Evolutionary conservation across 192 early-diverging fungal species (phyloP).

Genomic region (Chytriomyces sp.): DNA sequence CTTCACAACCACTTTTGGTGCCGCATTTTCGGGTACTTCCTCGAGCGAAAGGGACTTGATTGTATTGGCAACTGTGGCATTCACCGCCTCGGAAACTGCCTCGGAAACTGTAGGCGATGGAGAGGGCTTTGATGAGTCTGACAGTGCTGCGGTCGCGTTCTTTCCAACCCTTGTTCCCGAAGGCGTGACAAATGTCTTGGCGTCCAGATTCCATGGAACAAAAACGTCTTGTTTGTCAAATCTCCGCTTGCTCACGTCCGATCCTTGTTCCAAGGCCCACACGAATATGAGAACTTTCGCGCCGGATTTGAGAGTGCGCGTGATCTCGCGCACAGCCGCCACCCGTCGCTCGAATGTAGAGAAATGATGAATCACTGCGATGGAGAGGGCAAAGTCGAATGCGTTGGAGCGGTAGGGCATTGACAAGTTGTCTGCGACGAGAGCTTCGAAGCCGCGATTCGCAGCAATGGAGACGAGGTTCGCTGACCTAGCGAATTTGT

Average conservation of each 20-base stretch:
- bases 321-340: conserved; percentile 74
- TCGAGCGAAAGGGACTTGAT: conserved; percentile 9
- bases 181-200: conserved; percentile 38
- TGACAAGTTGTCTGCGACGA: conserved; percentile 78
- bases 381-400: conserved; percentile 95
- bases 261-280: conserved; percentile 94
- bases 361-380: conserved; percentile 96
- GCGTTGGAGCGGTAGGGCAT: conserved; percentile 70
- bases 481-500: neutral
- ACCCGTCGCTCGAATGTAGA: conserved; percentile 73
- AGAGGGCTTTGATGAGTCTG: neutral
- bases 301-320: conserved; percentile 71
- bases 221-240: conserved; percentile 92
- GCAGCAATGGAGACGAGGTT: conserved; percentile 50
- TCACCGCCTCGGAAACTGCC: neutral
- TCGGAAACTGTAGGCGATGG: neutral
- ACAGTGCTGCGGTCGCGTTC: neutral
- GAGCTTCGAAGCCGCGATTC: conserved; percentile 76
- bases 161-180: neutral
- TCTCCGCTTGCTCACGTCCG: conserved; percentile 63
- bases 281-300: conserved; percentile 85
- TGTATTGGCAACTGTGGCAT: conserved; percentile 14
- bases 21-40: conserved; percentile 12
- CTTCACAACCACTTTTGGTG: conserved; percentile 42
- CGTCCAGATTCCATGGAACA: conserved; percentile 87